phyloP scores from a whole-genome alignment of 2,329 filamentous ascomycete genomes.

The Trichothecium roseum region DNA sequence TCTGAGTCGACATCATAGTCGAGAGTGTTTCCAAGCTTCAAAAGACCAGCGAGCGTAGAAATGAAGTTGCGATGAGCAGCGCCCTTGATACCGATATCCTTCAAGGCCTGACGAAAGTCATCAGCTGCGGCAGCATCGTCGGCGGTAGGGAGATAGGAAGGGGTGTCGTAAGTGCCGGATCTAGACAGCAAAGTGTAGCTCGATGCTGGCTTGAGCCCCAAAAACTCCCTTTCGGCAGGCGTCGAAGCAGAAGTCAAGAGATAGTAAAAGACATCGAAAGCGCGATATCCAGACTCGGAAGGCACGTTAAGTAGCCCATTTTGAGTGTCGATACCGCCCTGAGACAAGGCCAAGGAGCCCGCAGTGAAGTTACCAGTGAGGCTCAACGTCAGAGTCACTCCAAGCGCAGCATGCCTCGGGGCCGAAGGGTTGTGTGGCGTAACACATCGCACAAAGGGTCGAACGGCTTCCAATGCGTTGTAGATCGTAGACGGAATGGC shows the following conservation, averaged over 20 bases:
- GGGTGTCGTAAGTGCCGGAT: constrained; percentile 77
- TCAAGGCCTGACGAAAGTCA: constrained; percentile 79
- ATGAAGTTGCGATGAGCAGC: constrained; percentile 72
- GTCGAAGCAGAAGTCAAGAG: constrained; percentile 86
- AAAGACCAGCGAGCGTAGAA: constrained; percentile 71
- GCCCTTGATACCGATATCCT: constrained; percentile 90
- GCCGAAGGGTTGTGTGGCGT: constrained; percentile 84
- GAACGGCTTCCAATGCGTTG: constrained; percentile 69
- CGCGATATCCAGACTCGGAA: constrained; percentile 69
- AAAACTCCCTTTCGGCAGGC: constrained; percentile 76
- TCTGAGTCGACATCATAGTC: constrained; percentile 81
- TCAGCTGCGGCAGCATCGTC: constrained; percentile 90
- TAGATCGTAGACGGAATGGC: constrained; percentile 65
- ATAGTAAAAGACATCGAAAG: constrained; percentile 98
- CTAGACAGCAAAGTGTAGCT: constrained; percentile 69
- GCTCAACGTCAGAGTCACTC: constrained; percentile 71
- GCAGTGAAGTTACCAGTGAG: constrained; percentile 69
- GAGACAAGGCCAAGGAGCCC: constrained; percentile 68
- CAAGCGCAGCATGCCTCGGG: constrained; percentile 69
- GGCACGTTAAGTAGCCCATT: constrained; percentile 75
- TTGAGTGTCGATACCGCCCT: constrained; percentile 76
- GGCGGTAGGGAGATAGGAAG: constrained; percentile 80
- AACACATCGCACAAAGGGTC: constrained; percentile 78
- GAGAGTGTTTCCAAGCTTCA: constrained; percentile 86
- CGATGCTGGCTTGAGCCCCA: constrained; percentile 68